Conservation (phyloP, 1,284 basidiomycete genomes). For the Pseudozyma tsukubaensis region DNA sequence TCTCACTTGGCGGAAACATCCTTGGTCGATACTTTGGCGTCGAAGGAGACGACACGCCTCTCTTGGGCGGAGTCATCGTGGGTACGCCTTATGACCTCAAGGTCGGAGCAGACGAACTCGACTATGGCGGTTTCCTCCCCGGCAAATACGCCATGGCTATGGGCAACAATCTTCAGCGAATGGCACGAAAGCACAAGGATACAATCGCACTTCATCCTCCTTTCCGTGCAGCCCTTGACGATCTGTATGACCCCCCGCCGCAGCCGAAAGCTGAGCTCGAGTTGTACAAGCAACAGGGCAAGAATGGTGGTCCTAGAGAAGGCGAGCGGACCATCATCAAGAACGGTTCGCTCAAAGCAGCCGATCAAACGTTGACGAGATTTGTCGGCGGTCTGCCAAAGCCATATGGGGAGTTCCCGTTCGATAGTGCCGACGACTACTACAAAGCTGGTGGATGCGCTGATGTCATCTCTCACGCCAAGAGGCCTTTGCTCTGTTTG, state of each 20-base stretch:
- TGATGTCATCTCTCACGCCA: conserved; percentile 53
- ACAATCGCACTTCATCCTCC: conserved; percentile 56
- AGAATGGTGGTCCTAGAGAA: conserved; percentile 32
- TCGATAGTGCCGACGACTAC: conserved; percentile 79
- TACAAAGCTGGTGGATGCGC: conserved; percentile 72
- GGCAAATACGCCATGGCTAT: conserved; percentile 85
- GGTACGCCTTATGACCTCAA: conserved; percentile 83
- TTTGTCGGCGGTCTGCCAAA: conserved; percentile 78
- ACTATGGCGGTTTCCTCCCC: conserved; percentile 73
- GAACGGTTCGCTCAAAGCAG: conserved; percentile 66
- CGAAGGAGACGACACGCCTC: conserved; percentile 80
- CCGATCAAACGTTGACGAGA: conserved; percentile 76
- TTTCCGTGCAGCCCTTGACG: conserved; percentile 49
- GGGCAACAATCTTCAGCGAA: conserved; percentile 78
- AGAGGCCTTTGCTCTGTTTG: conserved; percentile 76
- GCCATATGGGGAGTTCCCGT: conserved; percentile 59
- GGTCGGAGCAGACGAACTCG: conserved; percentile 72
- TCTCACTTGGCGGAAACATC: conserved; percentile 93
- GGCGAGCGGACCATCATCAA: conserved; percentile 37
- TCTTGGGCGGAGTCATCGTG: conserved; percentile 78
- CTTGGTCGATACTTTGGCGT: conserved; percentile 91
- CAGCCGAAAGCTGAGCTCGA: conserved; percentile 44
- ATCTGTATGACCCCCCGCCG: conserved; percentile 49
- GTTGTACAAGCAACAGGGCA: conserved; percentile 38
- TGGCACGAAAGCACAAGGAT: conserved; percentile 52